Base-by-base conservation (phyloP, 148 eudicot species). In the Rhododendron kiyosumense region DNA sequence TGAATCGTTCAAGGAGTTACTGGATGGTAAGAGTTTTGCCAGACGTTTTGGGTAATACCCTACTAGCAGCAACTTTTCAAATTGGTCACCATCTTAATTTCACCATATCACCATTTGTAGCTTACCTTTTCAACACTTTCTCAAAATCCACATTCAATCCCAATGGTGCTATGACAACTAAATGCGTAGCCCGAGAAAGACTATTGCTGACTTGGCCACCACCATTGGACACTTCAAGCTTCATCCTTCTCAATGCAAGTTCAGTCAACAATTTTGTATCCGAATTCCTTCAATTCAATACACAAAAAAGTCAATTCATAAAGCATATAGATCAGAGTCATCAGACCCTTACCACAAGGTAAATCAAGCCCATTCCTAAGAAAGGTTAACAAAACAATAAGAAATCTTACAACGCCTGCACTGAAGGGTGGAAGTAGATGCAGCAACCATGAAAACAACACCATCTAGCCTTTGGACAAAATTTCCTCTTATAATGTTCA, bases 391-490 rank as follows among this genome's bases (percentile, higher is more conserved):
- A 52, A 86, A 85, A 49, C 7, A 4, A 84, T 41, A 79, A 45
- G 81, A 82, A n/a, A 84, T 88, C 92, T 90, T 87, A 91, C 92
- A 73, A 82, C 57, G 84, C 81, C 81, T 90, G 90, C 51, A 73
- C 90, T 81, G 91, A 88, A 71, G 89, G 78, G 84, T 92, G 93
- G 84, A 95, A 92, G 89, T 94, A 97, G 52, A 95, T 84, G 89
- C 89, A 84, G 91, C 98, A 97, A 54, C 95, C 97, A 89, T 89
- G 91, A 90, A 97, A 94, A 59, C 85, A 86, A 79, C 88, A 78
- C 99, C 99, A 97, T 86, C 90, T 91, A 38, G 91, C 93, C 86
- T 87, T 88, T 0, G 98, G 96, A 57, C 94, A 94, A 46, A 89
- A 95, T 87, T 95, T 95, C 85, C 88, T 91, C 87, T 87, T 92